Evolutionary conservation across 495 filamentous ascomycete species (phyloP), one percentile per base, ranked within the genome.

Genomic region (Penicillium antarcticum): DNA sequence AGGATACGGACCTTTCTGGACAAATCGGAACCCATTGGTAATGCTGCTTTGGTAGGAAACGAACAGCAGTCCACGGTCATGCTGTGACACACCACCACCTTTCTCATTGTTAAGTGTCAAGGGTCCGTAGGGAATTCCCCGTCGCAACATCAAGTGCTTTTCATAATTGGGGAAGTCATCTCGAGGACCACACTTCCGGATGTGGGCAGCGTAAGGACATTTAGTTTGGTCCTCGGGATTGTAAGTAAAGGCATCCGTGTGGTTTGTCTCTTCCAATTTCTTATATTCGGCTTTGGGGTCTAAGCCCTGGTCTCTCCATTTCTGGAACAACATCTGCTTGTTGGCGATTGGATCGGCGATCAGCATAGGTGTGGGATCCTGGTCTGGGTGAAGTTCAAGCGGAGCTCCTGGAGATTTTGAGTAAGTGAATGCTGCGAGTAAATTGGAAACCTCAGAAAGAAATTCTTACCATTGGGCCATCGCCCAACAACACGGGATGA

Each of bases 11-110:
- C 44, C 12, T 23, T 46, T 46, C 19, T 46, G 32, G 18, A 24
- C 5, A 10, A 26, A 24, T 5, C 18, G 9, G 44, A 46, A 46
- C 10, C 44, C 44, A 8, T 46, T 29, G 6, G 4, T 17, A 8
- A 46, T 36, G 33, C 21, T 37, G 33, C 32, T 46, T 13, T 46
- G 44, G 19, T 46, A 46, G 19, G 12, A 36, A 26, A 46, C 44
- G 19, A 46, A 46, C 32, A 46, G 4, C 1, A 46, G 21, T 2
- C 44, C 44, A 36, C 44, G 44, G 1, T 46, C 44, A 16, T 46
- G 44, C 13, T 36, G 11, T 17, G 44, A 14, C 12, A 26, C 19
- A 10, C 32, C 32, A 16, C 19, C 32, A 3, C 5, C 13, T 18
- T 26, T 46, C 6, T 36, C 32, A 9, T 46, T 19, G 19, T 18